These are phyloP conservation scores for Huntiella savannae DNA, from an alignment of 2,329 filamentous ascomycete species.

Conservation along the genomic window DNA sequence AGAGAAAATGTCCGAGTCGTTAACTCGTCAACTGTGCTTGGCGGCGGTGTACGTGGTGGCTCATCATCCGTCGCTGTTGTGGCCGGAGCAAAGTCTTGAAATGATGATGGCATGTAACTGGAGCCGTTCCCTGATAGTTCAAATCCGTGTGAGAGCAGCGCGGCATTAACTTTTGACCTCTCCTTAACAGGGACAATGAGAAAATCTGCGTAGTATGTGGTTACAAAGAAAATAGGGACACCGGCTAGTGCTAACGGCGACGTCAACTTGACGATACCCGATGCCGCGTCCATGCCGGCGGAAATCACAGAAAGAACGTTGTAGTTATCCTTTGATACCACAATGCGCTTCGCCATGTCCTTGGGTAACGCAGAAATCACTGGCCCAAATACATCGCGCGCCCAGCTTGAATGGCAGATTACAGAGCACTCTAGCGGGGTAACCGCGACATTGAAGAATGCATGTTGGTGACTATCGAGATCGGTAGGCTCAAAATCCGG, in stretches of 20 bases:
- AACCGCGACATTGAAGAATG: constrained; percentile 83
- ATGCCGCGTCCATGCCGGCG: constrained; percentile 76
- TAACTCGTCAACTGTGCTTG: constrained; percentile 58
- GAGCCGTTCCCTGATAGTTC: constrained; percentile 49
- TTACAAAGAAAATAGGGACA: constrained; percentile 96
- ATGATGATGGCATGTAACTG: constrained; percentile 14
- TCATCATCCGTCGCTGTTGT: neutral
- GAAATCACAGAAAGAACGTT: constrained; percentile 79
- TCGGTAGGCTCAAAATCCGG: constrained; percentile 7
- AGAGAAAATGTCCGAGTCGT: constrained; percentile 66
- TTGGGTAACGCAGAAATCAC: constrained; percentile 44
- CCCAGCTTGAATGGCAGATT: constrained; percentile 63
- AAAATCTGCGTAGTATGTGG: constrained; percentile 94
- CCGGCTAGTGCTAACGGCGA: constrained; percentile 78
- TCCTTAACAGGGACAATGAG: constrained; percentile 71
- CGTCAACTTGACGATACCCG: constrained; percentile 78
- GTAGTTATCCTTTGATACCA: constrained; percentile 67
- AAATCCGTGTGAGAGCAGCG: constrained; percentile 64
- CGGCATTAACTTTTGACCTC: constrained; percentile 53
- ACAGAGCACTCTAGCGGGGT: constrained; percentile 86
- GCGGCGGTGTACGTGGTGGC: constrained; percentile 53
- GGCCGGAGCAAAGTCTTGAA: neutral
- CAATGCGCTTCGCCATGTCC: constrained; percentile 34
- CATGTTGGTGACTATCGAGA: constrained; percentile 33
- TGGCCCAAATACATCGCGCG: constrained; percentile 56